phyloP scores from a whole-genome alignment of 441 rosid genomes.

The Populus hybrid region DNA sequence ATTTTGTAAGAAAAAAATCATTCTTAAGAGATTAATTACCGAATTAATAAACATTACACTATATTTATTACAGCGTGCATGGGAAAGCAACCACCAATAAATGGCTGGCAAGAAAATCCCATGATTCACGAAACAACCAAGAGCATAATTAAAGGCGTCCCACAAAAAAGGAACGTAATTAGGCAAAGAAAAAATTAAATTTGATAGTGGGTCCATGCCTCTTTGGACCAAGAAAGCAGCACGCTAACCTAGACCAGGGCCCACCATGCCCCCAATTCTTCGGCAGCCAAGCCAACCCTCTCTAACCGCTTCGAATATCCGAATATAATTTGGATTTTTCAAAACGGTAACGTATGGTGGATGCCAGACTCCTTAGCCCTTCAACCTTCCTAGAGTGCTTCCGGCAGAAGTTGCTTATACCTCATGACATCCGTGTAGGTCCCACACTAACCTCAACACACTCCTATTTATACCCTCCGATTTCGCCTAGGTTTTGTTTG shows the following conservation, averaged over 20 bases:
- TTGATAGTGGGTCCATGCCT: neutral
- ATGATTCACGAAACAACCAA: neutral
- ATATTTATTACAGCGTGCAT: no score
- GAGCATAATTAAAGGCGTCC: neutral
- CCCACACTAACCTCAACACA: neutral
- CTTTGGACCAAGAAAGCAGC: neutral
- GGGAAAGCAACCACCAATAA: neutral
- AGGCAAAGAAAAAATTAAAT: neutral
- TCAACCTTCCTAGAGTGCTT: neutral
- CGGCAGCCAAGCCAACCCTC: neutral
- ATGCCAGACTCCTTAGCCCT: neutral
- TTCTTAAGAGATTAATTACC: neutral
- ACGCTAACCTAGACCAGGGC: neutral
- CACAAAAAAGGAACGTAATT: neutral
- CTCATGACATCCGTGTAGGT: constrained; percentile 21
- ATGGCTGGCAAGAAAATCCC: neutral
- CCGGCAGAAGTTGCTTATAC: neutral
- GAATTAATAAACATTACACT: neutral
- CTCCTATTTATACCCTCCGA: constrained; percentile 16
- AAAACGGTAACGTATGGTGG: neutral
- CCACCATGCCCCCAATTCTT: neutral
- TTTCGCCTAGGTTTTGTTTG: constrained; percentile 16
- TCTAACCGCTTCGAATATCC: neutral
- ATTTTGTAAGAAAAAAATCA: neutral
- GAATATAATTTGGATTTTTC: neutral